A percentile compares a stretch with the other conserved stretches of the same genome.
Evolutionary conservation across 2,329 filamentous ascomycete species (phyloP).

Genomic region (Beauveria australis): DNA sequence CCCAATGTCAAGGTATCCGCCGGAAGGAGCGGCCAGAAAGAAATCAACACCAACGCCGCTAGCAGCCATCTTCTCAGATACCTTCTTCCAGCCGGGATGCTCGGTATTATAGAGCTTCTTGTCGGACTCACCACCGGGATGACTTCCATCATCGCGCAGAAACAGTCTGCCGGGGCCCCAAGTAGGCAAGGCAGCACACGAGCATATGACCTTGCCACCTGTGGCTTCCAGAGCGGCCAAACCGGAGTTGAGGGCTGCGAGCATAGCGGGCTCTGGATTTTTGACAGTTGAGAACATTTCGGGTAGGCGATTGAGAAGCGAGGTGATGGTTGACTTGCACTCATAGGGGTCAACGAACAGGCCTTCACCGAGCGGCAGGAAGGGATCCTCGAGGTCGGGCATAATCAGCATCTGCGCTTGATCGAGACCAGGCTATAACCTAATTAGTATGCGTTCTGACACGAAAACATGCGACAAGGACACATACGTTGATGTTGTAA

Average conservation of each 20-base stretch:
- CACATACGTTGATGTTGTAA: conserved; percentile 80
- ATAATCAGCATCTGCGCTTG: conserved; percentile 98
- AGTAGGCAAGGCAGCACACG: conserved; percentile 78
- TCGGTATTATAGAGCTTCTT: conserved; percentile 89
- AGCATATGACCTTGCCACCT: conserved; percentile 87
- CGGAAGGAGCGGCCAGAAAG: conserved; percentile 85
- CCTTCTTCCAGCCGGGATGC: conserved; percentile 78
- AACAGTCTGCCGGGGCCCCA: conserved; percentile 83
- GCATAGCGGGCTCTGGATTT: conserved; percentile 80
- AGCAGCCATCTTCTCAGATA: conserved; percentile 79
- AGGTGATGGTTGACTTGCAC: conserved; percentile 77
- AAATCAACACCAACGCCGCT: conserved; percentile 85
- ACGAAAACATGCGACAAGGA: neutral
- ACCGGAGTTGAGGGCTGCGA: conserved; percentile 77
- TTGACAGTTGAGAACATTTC: conserved; percentile 81
- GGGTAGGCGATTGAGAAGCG: conserved; percentile 77
- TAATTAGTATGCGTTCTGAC: neutral
- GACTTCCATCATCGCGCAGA: conserved; percentile 80
- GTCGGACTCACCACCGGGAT: conserved; percentile 78
- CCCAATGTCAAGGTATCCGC: conserved; percentile 86
- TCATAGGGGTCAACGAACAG: conserved; percentile 93
- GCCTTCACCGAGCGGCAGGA: conserved; percentile 83
- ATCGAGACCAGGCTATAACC: conserved; percentile 59
- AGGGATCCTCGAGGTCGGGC: conserved; percentile 94
- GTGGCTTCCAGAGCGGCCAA: conserved; percentile 76